These are phyloP conservation scores for Leccinum truebloodii DNA, from an alignment of 768 basidiomycete genomes.

Conservation along the genomic window DNA sequence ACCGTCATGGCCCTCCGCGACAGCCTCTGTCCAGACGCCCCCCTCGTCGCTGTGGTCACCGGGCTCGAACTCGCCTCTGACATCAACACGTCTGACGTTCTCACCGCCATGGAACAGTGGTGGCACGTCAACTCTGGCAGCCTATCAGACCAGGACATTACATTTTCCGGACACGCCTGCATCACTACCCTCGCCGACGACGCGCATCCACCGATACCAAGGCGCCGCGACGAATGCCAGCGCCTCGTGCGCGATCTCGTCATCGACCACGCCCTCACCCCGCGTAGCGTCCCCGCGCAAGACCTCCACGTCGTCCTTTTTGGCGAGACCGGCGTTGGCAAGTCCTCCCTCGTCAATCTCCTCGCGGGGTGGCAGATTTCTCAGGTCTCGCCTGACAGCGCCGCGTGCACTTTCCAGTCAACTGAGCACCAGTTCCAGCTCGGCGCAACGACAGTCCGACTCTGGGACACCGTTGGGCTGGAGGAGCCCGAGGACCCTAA, in stretches of 20 bases:
- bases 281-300: constrained; percentile 18
- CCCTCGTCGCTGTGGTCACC: constrained; percentile 22
- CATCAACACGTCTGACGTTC: not conserved
- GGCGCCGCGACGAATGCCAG: constrained; percentile 26
- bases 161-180: constrained; percentile 23
- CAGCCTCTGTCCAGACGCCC: constrained; percentile 17
- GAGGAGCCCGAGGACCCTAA: constrained; percentile 24
- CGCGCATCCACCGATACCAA: constrained; percentile 12
- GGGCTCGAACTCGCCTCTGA: constrained; percentile 18
- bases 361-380: constrained; percentile 34
- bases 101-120: constrained; percentile 26
- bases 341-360: constrained; percentile 40
- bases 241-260: constrained; percentile 27
- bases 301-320: constrained; percentile 40
- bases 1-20: constrained; percentile 19
- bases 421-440: constrained; percentile 29
- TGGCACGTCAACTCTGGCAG: constrained; percentile 17
- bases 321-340: constrained; percentile 41
- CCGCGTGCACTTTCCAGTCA: constrained; percentile 34
- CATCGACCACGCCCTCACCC: constrained; percentile 23
- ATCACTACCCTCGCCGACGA: constrained; percentile 27
- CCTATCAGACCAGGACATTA: constrained; percentile 13
- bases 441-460: constrained; percentile 19
- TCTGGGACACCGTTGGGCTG: constrained; percentile 37
- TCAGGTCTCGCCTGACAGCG: constrained; percentile 25